Evolutionary conservation across 495 filamentous ascomycete genomes (phyloP).

Genomic region (Bathelium albidoporum): DNA sequence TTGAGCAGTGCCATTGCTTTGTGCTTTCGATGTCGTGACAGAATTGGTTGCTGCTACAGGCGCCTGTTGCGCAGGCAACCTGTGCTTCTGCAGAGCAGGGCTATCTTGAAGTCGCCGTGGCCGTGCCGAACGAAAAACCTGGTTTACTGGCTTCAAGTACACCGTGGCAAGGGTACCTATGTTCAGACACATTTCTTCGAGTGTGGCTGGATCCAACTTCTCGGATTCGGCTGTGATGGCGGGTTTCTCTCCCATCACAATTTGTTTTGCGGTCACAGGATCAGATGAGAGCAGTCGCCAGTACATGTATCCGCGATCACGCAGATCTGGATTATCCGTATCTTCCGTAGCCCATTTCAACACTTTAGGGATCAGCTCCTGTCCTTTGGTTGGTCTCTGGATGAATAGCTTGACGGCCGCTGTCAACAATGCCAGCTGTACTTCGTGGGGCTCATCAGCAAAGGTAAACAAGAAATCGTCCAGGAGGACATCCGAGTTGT

Average conservation of each 20-base stretch:
- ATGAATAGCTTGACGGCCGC: slow-evolving; percentile 98
- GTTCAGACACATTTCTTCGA: slow-evolving; percentile 95
- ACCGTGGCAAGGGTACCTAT: slow-evolving; percentile 95
- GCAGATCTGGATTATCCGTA: slow-evolving; percentile 93
- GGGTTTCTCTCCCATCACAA: slow-evolving; percentile 96
- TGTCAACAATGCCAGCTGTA: slow-evolving; percentile 88
- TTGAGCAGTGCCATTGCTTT: slow-evolving; percentile 21
- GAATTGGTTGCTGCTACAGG: slow-evolving; percentile 19
- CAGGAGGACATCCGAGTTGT: slow-evolving; percentile 85
- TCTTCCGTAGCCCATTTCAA: slow-evolving; percentile 99
- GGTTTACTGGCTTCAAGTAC: slow-evolving; percentile 94
- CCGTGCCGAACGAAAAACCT: slow-evolving; percentile 89
- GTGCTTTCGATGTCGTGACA: slow-evolving; percentile 10
- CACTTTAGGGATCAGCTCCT: slow-evolving; percentile 87
- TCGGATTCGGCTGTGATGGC: slow-evolving; percentile 94
- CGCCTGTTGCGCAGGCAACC: slow-evolving; percentile 36
- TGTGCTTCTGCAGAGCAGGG: slow-evolving; percentile 70
- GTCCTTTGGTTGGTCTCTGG: slow-evolving; percentile 88
- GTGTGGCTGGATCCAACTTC: slow-evolving; percentile 78
- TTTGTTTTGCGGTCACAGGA: slow-evolving; percentile 69
- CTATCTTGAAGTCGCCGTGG: slow-evolving; percentile 65
- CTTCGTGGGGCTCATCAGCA: slow-evolving; percentile 86
- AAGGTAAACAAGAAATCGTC: slow-evolving; percentile 94
- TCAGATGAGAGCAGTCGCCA: slow-evolving; percentile 96
- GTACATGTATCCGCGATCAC: slow-evolving; percentile 98